Evolutionary conservation across 2,329 filamentous ascomycete species (phyloP).

Genomic region (Pyrenophora teres): DNA sequence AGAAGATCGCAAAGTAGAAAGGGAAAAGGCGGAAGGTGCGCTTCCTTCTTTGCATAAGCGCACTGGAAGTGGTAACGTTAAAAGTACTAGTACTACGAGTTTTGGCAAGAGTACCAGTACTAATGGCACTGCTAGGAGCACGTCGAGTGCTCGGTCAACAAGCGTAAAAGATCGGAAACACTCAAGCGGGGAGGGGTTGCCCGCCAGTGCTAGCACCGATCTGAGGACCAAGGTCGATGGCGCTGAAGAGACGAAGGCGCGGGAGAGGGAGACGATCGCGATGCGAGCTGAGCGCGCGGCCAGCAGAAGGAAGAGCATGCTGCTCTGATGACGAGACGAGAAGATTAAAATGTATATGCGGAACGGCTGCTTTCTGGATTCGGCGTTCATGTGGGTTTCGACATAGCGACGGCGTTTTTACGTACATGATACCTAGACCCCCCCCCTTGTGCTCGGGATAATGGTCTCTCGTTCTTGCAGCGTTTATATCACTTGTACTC

Average conservation of each 20-base stretch:
- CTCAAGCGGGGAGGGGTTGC: not conserved
- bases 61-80: constrained; percentile 31
- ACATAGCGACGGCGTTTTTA: constrained; percentile 18
- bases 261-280: constrained; percentile 22
- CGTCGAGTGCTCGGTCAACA: constrained; percentile 14
- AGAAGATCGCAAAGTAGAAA: constrained; percentile 19
- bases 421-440: constrained; percentile 11
- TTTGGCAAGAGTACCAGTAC: constrained; percentile 18
- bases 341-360: constrained; percentile 4
- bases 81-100: constrained; percentile 23
- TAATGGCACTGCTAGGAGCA: constrained; percentile 12
- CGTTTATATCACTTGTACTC: not conserved
- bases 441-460: not conserved
- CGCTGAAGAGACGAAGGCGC: constrained; percentile 11
- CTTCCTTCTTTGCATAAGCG: constrained; percentile 34
- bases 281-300: constrained; percentile 45
- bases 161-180: constrained; percentile 26
- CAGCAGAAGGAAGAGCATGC: constrained; percentile 51
- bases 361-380: not conserved
- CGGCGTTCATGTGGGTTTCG: not conserved
- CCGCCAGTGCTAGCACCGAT: constrained; percentile 18
- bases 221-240: constrained; percentile 15
- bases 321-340: constrained; percentile 38
- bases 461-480: constrained; percentile 4
- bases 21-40: constrained; percentile 21